Evolutionary conservation across 2,329 filamentous ascomycete species (phyloP), one percentile per base, ranked within the genome.

Genomic region (Xylaria polymorpha): DNA sequence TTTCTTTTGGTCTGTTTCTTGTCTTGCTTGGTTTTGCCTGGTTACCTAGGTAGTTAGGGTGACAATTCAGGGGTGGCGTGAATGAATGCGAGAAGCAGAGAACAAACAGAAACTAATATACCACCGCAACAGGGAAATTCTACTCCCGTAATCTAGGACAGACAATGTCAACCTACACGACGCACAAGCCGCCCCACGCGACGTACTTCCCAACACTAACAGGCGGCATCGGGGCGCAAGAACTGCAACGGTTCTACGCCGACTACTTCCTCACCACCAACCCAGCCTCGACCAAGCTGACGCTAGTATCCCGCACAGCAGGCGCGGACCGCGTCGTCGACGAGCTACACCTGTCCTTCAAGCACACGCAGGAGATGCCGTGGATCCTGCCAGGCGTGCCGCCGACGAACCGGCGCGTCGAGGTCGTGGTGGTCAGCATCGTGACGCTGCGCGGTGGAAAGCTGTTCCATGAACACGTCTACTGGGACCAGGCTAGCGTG

Each of bases 401-500:
- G 2, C 84, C 88, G 0, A 91, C 89, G 0, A 80, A 83, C 41
- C 82, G 81, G 59, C 80, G 82, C 4, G 83, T 90, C 12, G 82
- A 87, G 46, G 82, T 92, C 12, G 86, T 89, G 0, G 85, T 91
- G 57, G 90, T 88, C 0, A 85, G 85, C 1, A 83, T 92, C 1
- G 88, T 92, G 0, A 88, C 88, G 39, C 83, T 92, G 59, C 83
- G 89, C 0, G 90, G 89, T 0, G 89, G 91, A 62, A 83, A 87
- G 1, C 77, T 92, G 0, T 90, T 87, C 67, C 88, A 91, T 65
- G 90, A 92, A 74, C 89, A 91, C 70, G 89, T 92, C 14, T 83
- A 85, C 10, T 92, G 90, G 90, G 90, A 92, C 65, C 89, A 92
- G 74, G 88, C 84, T 0, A 91, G 87, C 0, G 87, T 87, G 9